Conservation (phyloP, 306 rosid genomes). For the Trifolium subterraneum region DNA sequence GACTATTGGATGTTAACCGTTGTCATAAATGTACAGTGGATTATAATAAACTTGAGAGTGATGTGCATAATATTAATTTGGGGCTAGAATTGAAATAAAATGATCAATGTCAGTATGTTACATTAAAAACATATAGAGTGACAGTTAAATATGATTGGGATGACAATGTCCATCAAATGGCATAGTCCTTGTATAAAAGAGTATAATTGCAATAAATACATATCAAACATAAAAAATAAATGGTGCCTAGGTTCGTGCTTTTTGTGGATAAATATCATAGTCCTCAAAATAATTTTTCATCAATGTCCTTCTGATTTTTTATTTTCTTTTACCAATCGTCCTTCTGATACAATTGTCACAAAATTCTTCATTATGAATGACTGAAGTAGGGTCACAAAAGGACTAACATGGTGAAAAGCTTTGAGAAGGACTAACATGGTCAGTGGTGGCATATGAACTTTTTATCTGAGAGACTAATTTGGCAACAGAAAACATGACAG, state of each 20-base stretch:
- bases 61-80: background rate
- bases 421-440: background rate
- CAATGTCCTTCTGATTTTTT: background rate
- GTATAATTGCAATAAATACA: background rate
- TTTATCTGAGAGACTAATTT: background rate
- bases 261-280: background rate
- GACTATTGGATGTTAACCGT: background rate
- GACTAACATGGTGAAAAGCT: background rate
- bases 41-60: background rate
- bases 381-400: background rate
- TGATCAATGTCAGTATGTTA: background rate
- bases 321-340: too few species aligned
- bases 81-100: background rate
- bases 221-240: background rate
- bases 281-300: background rate
- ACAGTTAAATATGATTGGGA: background rate
- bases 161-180: background rate
- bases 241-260: background rate
- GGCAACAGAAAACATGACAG: conserved; percentile 1
- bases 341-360: background rate
- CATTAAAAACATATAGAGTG: background rate
- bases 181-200: background rate
- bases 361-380: background rate
- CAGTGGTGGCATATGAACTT: too few species aligned
- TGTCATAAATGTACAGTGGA: background rate